A percentile compares a stretch with the other conserved stretches of the same genome.
Conservation (phyloP, 2,329 filamentous ascomycete species). For the Arthroderma sp. region DNA sequence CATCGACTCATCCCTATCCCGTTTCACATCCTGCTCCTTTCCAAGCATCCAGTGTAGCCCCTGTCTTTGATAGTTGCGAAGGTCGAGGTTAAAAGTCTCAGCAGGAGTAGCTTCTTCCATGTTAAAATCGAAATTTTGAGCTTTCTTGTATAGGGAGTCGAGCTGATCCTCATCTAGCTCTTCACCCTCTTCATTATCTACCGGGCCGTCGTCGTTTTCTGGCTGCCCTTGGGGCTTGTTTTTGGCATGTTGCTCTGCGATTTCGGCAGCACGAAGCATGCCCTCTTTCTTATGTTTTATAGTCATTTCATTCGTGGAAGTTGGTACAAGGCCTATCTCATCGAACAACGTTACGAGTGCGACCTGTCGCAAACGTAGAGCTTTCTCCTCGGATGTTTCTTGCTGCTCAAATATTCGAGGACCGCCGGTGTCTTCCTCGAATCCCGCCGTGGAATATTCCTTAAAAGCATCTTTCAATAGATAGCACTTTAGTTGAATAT, state of each 20-base stretch:
- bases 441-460: constrained; percentile 41
- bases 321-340: constrained; percentile 72
- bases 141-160: constrained; percentile 86
- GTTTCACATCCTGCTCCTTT: constrained; percentile 72
- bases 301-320: constrained; percentile 57
- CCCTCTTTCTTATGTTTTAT: constrained; percentile 71
- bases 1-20: constrained; percentile 66
- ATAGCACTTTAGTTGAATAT: constrained; percentile 70
- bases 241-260: constrained; percentile 61
- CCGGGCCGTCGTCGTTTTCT: constrained; percentile 33
- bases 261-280: constrained; percentile 73
- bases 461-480: constrained; percentile 64
- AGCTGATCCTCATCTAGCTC: constrained; percentile 93
- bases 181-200: constrained; percentile 67
- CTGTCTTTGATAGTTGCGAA: constrained; percentile 91
- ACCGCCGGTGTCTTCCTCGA: constrained; percentile 54
- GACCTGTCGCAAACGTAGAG: constrained; percentile 70
- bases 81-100: constrained; percentile 63
- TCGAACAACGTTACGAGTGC: constrained; percentile 79
- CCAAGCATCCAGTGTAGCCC: constrained; percentile 91
- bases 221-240: constrained; percentile 35
- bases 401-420: constrained; percentile 68
- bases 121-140: constrained; percentile 89
- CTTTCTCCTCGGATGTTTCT: constrained; percentile 74
- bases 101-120: constrained; percentile 78